phyloP scores from a whole-genome alignment of 228 moss, liverwort and hornwort genomes.

The Sphagnum magellanicum region DNA sequence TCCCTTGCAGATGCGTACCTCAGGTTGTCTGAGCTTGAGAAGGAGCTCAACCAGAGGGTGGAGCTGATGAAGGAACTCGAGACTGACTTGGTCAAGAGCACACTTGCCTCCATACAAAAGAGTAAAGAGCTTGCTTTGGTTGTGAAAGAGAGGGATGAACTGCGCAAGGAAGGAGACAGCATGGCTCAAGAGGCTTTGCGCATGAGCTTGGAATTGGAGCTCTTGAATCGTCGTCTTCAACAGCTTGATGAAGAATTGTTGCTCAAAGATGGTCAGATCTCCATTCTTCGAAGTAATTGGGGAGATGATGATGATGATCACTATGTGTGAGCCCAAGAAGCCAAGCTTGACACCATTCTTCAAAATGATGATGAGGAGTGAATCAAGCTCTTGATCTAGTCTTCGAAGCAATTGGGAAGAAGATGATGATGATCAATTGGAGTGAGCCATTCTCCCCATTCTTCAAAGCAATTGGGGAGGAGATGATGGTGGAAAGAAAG shows the following conservation, averaged over 20 bases:
- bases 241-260: constrained; percentile 55
- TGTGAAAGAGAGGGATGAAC: constrained; percentile 32
- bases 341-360: no score
- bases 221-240: constrained; percentile 39
- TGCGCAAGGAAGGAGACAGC: constrained; percentile 45
- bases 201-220: constrained; percentile 50
- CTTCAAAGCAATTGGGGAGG: no score
- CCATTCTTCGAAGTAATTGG: constrained; percentile 42
- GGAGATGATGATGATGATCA: constrained; percentile 7
- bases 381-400: no score
- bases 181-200: constrained; percentile 40
- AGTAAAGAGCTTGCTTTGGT: constrained; percentile 23
- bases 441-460: no score
- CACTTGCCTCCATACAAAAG: constrained; percentile 18
- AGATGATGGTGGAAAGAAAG: no score
- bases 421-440: no score
- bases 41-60: constrained; percentile 29
- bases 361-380: no score
- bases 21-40: constrained; percentile 32
- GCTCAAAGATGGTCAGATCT: constrained; percentile 62
- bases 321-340: no score
- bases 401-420: no score
- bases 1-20: constrained; percentile 44
- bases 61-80: constrained; percentile 17
- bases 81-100: constrained; percentile 19